A percentile compares a stretch with the other conserved stretches of the same genome.
Evolutionary conservation across 78 protist species (phyloP).

Genomic region (Capsaspora owczarzaki): DNA sequence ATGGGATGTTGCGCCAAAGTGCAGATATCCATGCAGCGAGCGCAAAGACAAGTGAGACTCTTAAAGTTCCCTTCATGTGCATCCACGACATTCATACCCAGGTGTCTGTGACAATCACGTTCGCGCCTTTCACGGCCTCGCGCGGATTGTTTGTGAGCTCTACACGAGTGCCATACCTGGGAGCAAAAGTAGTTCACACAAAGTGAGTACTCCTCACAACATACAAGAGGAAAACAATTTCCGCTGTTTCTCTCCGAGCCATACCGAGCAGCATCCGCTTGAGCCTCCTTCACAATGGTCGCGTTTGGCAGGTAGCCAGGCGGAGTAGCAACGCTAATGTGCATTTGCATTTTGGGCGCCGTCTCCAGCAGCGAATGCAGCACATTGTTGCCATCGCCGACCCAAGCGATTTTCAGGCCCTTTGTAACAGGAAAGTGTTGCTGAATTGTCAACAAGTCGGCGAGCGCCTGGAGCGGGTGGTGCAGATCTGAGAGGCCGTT

Average conservation of each 20-base stretch:
- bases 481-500: constrained; percentile 71
- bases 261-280: too few relatives aligned
- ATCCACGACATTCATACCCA: too few relatives aligned
- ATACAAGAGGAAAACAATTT: too few relatives aligned
- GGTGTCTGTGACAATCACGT: constrained; percentile 57
- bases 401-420: constrained; percentile 44
- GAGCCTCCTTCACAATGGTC: too few relatives aligned
- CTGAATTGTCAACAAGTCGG: constrained; percentile 58
- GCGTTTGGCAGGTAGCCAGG: constrained; percentile 3
- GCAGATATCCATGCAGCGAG: neutral
- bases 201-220: too few relatives aligned
- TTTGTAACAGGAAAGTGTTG: constrained; percentile 15
- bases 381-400: constrained; percentile 66
- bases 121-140: constrained; percentile 52
- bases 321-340: constrained; percentile 12
- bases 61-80: too few relatives aligned
- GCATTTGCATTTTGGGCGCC: constrained; percentile 7
- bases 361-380: constrained; percentile 26
- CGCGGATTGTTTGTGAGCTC: neutral
- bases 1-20: neutral
- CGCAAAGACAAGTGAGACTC: neutral
- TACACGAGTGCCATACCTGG: constrained; percentile 17
- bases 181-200: too few relatives aligned
- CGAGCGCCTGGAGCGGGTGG: constrained; percentile 72
- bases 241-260: too few relatives aligned